These are phyloP conservation scores for Venturia carpophila DNA, from an alignment of 2,329 filamentous ascomycete species.

Conservation along the genomic window DNA sequence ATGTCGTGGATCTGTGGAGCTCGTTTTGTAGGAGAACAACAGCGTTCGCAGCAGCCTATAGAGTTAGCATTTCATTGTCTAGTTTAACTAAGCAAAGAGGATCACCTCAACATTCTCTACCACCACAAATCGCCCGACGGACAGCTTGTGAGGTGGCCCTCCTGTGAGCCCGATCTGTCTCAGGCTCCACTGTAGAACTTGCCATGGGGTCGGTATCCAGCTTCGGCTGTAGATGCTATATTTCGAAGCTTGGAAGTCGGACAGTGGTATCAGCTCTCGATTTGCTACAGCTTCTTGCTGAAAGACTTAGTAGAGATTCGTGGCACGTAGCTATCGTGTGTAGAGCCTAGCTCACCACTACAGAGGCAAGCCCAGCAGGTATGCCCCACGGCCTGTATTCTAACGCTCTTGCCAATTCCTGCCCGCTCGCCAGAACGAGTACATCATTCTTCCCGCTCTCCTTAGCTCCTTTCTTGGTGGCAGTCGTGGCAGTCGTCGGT, in stretches of 20 bases:
- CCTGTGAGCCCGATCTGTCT: constrained; percentile 58
- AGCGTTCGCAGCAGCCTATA: constrained; percentile 34
- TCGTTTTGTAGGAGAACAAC: constrained; percentile 32
- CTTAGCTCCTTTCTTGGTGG: constrained; percentile 21
- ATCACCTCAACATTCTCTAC: constrained; percentile 41
- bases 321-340: constrained; percentile 22
- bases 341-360: constrained; percentile 44
- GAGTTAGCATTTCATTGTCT: background rate
- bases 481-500: constrained; percentile 30
- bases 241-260: constrained; percentile 56
- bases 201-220: constrained; percentile 60
- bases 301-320: background rate
- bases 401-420: constrained; percentile 61
- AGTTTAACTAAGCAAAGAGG: background rate
- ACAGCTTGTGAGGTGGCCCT: constrained; percentile 48
- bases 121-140: constrained; percentile 57
- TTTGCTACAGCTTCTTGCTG: constrained; percentile 61
- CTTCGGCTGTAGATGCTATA: constrained; percentile 65
- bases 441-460: constrained; percentile 36
- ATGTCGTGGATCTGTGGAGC: constrained; percentile 28
- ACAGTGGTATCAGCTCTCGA: constrained; percentile 61
- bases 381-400: constrained; percentile 71
- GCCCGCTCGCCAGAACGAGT: constrained; percentile 46
- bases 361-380: constrained; percentile 71
- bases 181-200: constrained; percentile 67